Conservation (phyloP, 306 rosid genomes). For the Crataegus laevigata region DNA sequence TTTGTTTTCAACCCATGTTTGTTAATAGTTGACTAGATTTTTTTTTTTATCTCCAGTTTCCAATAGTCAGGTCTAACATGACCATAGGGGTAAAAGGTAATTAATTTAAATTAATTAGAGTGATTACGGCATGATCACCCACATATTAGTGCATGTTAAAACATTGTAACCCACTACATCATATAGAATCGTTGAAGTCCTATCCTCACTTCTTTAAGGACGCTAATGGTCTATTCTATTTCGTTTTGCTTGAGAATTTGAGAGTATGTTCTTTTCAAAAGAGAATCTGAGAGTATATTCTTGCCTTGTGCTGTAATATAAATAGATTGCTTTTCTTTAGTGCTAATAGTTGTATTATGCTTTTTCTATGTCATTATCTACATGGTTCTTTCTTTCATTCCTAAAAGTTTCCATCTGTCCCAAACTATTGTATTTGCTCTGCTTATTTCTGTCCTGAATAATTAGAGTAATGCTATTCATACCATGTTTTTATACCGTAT, state of each 20-base stretch:
- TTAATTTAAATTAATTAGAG: not conserved
- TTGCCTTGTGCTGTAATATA: not conserved
- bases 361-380: not conserved
- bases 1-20: not conserved
- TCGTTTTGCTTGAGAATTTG: not conserved
- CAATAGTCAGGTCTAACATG: not conserved
- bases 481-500: too few species aligned
- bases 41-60: not conserved
- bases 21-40: not conserved
- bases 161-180: not conserved
- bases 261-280: not conserved
- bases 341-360: not conserved
- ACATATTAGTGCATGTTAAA: not conserved
- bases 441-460: too few species aligned
- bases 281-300: not conserved
- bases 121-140: not conserved
- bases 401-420: not conserved
- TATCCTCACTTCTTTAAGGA: not conserved
- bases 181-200: not conserved
- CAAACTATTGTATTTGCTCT: too few species aligned
- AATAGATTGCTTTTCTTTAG: not conserved
- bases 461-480: too few species aligned
- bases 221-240: not conserved
- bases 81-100: not conserved
- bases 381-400: not conserved